Percentiles rank a stretch among this genome's conserved stretches.
phyloP scores from a whole-genome alignment of 2,329 filamentous ascomycete species.

The Trichocomaceae sp. region DNA sequence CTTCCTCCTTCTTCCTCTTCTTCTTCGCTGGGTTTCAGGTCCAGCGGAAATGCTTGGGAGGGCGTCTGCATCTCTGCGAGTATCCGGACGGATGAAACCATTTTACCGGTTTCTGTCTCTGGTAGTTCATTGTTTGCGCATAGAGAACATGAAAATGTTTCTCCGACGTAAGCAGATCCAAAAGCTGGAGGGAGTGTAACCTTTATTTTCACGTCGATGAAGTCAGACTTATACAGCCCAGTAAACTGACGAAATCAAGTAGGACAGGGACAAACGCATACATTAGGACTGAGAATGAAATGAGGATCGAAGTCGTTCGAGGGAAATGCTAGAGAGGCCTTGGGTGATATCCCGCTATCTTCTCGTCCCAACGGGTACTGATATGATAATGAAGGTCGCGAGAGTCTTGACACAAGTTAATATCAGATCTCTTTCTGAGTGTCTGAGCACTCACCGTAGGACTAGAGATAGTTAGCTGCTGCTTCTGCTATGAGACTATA shows the following conservation, averaged over 20 bases:
- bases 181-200: constrained; percentile 86
- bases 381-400: constrained; percentile 53
- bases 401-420: constrained; percentile 53
- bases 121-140: constrained; percentile 85
- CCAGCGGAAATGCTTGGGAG: constrained; percentile 62
- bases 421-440: not conserved
- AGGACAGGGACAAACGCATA: constrained; percentile 19
- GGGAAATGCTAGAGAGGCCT: constrained; percentile 70
- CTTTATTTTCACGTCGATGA: constrained; percentile 17
- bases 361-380: constrained; percentile 41
- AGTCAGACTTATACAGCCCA: constrained; percentile 14
- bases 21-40: constrained; percentile 45
- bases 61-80: constrained; percentile 95
- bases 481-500: not conserved
- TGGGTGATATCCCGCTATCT: constrained; percentile 46
- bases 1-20: constrained; percentile 54
- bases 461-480: constrained; percentile 24
- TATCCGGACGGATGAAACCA: constrained; percentile 70
- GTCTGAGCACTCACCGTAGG: constrained; percentile 30
- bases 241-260: not conserved
- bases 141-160: constrained; percentile 88
- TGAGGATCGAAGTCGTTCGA: constrained; percentile 41
- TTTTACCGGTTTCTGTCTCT: constrained; percentile 33
- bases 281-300: constrained; percentile 53
- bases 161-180: constrained; percentile 89